These are phyloP conservation scores for Pseudohalonectria lignicola DNA, from an alignment of 2,329 filamentous ascomycete species.

Conservation along the genomic window DNA sequence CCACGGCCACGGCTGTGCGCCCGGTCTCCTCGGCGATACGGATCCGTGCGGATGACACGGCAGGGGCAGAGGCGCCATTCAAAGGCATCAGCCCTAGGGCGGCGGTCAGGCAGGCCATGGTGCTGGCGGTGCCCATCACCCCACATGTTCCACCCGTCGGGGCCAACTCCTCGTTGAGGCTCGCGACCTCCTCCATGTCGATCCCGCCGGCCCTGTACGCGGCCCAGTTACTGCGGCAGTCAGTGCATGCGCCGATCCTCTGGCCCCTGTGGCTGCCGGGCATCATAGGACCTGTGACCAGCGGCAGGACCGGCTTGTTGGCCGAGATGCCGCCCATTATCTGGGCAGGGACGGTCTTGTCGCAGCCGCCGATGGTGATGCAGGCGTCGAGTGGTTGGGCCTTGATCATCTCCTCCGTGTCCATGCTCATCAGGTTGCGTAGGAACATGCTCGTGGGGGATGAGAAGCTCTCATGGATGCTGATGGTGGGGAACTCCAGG, in stretches of 20 bases:
- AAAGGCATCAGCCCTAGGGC: slow-evolving; percentile 74
- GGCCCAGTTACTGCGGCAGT: slow-evolving; percentile 66
- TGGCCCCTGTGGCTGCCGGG: slow-evolving; percentile 54
- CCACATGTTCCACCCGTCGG: slow-evolving; percentile 73
- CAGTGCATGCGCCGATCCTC: slow-evolving; percentile 62
- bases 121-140: slow-evolving; percentile 88
- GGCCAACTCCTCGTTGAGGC: slow-evolving; percentile 61
- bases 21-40: slow-evolving; percentile 68
- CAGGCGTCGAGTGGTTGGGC: slow-evolving; percentile 62
- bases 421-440: slow-evolving; percentile 68
- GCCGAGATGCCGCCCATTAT: slow-evolving; percentile 67
- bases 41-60: slow-evolving; percentile 66
- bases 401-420: slow-evolving; percentile 67
- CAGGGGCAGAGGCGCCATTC: slow-evolving; percentile 67
- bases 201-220: slow-evolving; percentile 53
- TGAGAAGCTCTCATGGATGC: slow-evolving; percentile 58
- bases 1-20: slow-evolving; percentile 54
- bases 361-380: slow-evolving; percentile 59
- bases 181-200: slow-evolving; percentile 61
- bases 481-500: slow-evolving; percentile 66
- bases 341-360: slow-evolving; percentile 65
- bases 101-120: slow-evolving; percentile 77
- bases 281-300: slow-evolving; percentile 65
- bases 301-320: slow-evolving; percentile 58
- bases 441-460: slow-evolving; percentile 66